Evolutionary conservation across 257 asterid genomes (phyloP).

Genomic region (Dorcoceras hygrometricum): DNA sequence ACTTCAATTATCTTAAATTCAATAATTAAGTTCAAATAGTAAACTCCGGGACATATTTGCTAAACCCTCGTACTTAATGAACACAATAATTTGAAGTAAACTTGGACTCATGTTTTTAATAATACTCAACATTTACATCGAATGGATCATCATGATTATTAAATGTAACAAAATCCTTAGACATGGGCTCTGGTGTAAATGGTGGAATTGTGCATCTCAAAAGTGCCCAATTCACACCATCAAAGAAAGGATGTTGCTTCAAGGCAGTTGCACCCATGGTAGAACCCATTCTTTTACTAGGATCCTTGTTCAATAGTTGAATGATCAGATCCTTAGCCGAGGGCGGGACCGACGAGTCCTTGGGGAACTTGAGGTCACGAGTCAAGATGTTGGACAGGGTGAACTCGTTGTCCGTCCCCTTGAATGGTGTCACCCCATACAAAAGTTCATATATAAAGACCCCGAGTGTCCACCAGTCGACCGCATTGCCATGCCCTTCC

Average conservation of each 20-base stretch:
- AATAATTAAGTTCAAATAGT: too few relatives aligned
- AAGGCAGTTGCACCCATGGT: slow-evolving; percentile 63
- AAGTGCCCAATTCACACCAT: slow-evolving; percentile 77
- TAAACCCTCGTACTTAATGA: too few relatives aligned
- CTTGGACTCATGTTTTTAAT: slow-evolving; percentile 21
- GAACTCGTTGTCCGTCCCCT: slow-evolving; percentile 51
- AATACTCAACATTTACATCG: slow-evolving; percentile 46
- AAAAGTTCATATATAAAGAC: slow-evolving; percentile 50
- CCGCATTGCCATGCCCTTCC: slow-evolving; percentile 73
- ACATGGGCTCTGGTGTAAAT: slow-evolving; percentile 45
- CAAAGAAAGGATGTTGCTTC: slow-evolving; percentile 65
- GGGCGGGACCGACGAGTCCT: slow-evolving; percentile 45
- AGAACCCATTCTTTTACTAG: slow-evolving; percentile 68
- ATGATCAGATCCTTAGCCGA: slow-evolving; percentile 55
- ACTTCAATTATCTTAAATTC: too few relatives aligned
- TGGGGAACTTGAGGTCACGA: slow-evolving; percentile 57
- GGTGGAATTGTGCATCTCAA: slow-evolving; percentile 70
- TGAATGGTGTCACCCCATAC: slow-evolving; percentile 66
- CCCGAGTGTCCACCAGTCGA: slow-evolving; percentile 86
- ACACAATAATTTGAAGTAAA: too few relatives aligned
- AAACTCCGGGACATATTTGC: too few relatives aligned
- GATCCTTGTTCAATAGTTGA: slow-evolving; percentile 53
- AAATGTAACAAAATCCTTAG: slow-evolving; percentile 31
- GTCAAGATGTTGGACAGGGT: slow-evolving; percentile 67
- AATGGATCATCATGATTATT: slow-evolving; percentile 21